These are phyloP conservation scores for Daldinia childiae DNA, from an alignment of 495 filamentous ascomycete genomes.

Conservation along the genomic window DNA sequence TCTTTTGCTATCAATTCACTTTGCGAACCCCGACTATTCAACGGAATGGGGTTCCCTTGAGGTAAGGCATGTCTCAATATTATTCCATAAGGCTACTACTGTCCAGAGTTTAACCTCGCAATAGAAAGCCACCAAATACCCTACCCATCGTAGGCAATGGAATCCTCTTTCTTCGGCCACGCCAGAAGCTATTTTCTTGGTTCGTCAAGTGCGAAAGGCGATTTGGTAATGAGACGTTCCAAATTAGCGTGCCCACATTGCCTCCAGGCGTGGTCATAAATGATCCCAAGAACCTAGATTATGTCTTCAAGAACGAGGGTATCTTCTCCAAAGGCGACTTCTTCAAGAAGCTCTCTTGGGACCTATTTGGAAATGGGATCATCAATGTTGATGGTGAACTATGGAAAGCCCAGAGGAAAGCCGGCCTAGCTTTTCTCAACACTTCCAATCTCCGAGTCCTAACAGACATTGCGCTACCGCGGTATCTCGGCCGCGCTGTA, in stretches of 20 bases:
- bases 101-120: background rate
- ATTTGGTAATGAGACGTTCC: slow-evolving; percentile 64
- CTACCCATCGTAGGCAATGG: slow-evolving; percentile 67
- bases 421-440: slow-evolving; percentile 66
- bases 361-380: slow-evolving; percentile 70
- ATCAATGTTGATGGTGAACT: slow-evolving; percentile 70
- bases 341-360: slow-evolving; percentile 65
- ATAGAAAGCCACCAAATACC: slow-evolving; percentile 63
- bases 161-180: slow-evolving; percentile 63
- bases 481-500: slow-evolving; percentile 56
- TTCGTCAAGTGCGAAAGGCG: slow-evolving; percentile 64
- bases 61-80: slow-evolving; percentile 32
- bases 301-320: slow-evolving; percentile 66
- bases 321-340: slow-evolving; percentile 67
- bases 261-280: slow-evolving; percentile 68
- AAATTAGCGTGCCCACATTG: slow-evolving; percentile 65
- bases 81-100: background rate
- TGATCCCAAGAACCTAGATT: slow-evolving; percentile 66
- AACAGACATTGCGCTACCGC: slow-evolving; percentile 63
- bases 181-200: slow-evolving; percentile 67
- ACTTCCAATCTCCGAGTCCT: slow-evolving; percentile 64
- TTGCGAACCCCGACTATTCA: slow-evolving; percentile 45
- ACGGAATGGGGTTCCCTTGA: slow-evolving; percentile 48
- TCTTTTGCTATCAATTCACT: slow-evolving; percentile 37
- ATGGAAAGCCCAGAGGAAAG: slow-evolving; percentile 68